A percentile compares a stretch with the other conserved stretches of the same genome.
Conservation (phyloP, 2,329 filamentous ascomycete species). For the Beauveria brongniartii region DNA sequence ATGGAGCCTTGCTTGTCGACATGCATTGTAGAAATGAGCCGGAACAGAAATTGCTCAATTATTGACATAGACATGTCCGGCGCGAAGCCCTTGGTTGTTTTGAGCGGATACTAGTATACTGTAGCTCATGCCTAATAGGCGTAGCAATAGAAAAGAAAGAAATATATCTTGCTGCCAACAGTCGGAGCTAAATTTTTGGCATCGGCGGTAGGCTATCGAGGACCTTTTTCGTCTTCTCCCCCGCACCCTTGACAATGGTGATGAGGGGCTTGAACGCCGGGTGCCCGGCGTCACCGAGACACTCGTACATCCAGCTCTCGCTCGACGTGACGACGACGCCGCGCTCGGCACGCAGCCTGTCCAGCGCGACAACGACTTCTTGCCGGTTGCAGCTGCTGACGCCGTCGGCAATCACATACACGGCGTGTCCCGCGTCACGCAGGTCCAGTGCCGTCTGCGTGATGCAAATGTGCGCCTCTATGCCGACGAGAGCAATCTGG, state of each 20-base stretch:
- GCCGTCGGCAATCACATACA: slow-evolving; percentile 83
- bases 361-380: slow-evolving; percentile 74
- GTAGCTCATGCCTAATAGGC: not conserved
- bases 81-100: not conserved
- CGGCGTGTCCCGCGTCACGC: slow-evolving; percentile 62
- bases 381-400: slow-evolving; percentile 80
- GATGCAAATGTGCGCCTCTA: slow-evolving; percentile 91
- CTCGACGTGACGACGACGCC: slow-evolving; percentile 77
- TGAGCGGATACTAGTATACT: not conserved
- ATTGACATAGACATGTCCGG: not conserved
- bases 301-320: slow-evolving; percentile 86
- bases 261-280: slow-evolving; percentile 67
- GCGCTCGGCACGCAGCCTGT: slow-evolving; percentile 58
- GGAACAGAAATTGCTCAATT: not conserved
- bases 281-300: slow-evolving; percentile 71
- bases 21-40: not conserved
- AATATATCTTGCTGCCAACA: not conserved
- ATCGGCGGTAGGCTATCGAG: slow-evolving; percentile 53
- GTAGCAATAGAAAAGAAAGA: not conserved
- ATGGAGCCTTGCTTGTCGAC: not conserved
- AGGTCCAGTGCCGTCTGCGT: slow-evolving; percentile 87
- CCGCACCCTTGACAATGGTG: slow-evolving; percentile 69
- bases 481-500: slow-evolving; percentile 74
- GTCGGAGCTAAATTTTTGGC: slow-evolving; percentile 43
- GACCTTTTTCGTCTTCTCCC: slow-evolving; percentile 59